These are phyloP conservation scores for Tympanopsis confertula DNA, from an alignment of 2,329 filamentous ascomycete species.

Conservation along the genomic window DNA sequence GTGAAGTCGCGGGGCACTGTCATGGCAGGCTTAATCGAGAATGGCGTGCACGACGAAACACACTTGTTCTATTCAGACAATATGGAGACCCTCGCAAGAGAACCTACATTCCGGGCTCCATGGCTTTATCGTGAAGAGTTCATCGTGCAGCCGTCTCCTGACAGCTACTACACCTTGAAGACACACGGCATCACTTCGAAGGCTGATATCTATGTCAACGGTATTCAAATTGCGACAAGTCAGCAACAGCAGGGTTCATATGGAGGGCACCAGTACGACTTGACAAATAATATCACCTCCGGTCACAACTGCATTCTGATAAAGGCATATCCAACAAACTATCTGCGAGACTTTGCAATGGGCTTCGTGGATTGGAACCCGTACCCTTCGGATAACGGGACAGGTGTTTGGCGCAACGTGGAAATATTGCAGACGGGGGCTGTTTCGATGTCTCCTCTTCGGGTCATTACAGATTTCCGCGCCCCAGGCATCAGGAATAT, in stretches of 20 bases:
- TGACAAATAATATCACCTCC: slow-evolving; percentile 27
- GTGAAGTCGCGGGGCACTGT: slow-evolving; percentile 37
- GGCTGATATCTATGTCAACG: slow-evolving; percentile 50
- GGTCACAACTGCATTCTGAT: slow-evolving; percentile 38
- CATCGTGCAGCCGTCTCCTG: slow-evolving; percentile 15
- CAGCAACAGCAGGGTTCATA: slow-evolving; percentile 42
- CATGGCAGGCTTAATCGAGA: slow-evolving; percentile 43
- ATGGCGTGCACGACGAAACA: slow-evolving; percentile 35
- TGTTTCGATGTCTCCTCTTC: slow-evolving; percentile 29
- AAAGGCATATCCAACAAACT: slow-evolving; percentile 43
- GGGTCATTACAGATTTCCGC: slow-evolving; percentile 29
- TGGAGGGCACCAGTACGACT: slow-evolving; percentile 39
- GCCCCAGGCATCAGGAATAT: slow-evolving; percentile 12
- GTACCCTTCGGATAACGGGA: slow-evolving; percentile 48
- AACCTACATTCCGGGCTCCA: slow-evolving; percentile 34
- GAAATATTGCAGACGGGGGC: slow-evolving; percentile 40
- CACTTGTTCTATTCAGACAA: slow-evolving; percentile 39
- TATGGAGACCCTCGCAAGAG: slow-evolving; percentile 26
- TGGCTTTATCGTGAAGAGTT: slow-evolving; percentile 50
- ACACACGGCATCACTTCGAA: slow-evolving; percentile 49
- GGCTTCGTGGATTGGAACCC: slow-evolving; percentile 55
- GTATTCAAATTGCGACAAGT: slow-evolving; percentile 33
- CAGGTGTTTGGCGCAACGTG: slow-evolving; percentile 49
- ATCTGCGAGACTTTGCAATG: slow-evolving; percentile 43
- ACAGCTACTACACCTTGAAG: slow-evolving; percentile 35